phyloP scores from a whole-genome alignment of 495 filamentous ascomycete genomes.

The Lophiostoma macrostomum region DNA sequence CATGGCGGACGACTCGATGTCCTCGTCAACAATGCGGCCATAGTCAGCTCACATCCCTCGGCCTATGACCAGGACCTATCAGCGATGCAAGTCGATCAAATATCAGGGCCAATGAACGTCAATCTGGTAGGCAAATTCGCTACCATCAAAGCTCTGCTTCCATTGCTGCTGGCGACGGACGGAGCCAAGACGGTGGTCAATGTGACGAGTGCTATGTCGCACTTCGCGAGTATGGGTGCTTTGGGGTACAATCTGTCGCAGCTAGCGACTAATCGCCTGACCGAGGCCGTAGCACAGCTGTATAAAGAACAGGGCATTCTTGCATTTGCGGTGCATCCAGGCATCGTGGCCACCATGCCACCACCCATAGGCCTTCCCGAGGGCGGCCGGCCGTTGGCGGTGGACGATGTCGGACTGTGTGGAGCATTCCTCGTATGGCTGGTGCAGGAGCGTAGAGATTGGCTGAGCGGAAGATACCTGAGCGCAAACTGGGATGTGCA shows the following conservation, averaged over 20 bases:
- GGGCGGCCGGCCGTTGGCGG: not conserved
- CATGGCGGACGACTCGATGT: conserved; percentile 24
- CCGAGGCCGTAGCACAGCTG: conserved; percentile 11
- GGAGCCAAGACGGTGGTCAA: conserved; percentile 11
- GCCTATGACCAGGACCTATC: conserved; percentile 5
- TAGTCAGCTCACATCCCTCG: conserved; percentile 4
- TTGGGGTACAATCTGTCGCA: conserved; percentile 11
- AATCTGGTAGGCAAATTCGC: conserved; percentile 11
- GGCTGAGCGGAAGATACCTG: conserved; percentile 25
- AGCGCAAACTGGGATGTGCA: conserved; percentile 23
- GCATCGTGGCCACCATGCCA: conserved; percentile 7
- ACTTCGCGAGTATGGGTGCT: conserved; percentile 1
- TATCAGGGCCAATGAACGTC: not conserved
- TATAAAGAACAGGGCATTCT: conserved; percentile 2
- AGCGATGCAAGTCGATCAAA: conserved; percentile 1
- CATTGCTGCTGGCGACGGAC: not conserved
- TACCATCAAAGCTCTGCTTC: conserved; percentile 1
- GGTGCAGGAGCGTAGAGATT: conserved; percentile 17
- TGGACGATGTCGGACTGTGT: conserved; percentile 15
- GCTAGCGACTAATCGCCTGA: conserved; percentile 13
- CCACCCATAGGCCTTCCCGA: conserved; percentile 7
- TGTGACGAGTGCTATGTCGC: conserved; percentile 10
- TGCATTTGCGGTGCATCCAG: conserved; percentile 14
- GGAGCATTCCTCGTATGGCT: conserved; percentile 22
- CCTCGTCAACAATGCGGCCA: conserved; percentile 40